Conservation (phyloP, 495 filamentous ascomycete genomes). For the Aspergillus leporis region DNA sequence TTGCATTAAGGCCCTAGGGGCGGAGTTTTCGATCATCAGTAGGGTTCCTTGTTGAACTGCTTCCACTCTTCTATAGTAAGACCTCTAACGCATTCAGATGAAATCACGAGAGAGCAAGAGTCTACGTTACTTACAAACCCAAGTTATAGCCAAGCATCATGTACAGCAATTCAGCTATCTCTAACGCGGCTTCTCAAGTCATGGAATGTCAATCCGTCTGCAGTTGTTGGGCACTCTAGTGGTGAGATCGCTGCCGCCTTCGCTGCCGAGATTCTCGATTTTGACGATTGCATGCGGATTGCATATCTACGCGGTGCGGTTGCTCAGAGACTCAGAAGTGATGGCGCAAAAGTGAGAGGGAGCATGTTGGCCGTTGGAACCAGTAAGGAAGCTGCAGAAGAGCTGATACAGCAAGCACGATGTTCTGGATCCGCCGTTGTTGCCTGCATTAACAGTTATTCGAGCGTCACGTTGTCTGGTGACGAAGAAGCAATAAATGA, state of each 20-base stretch:
- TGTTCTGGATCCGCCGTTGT: conserved; percentile 27
- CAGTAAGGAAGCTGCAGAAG: conserved; percentile 24
- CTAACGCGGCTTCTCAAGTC: conserved; percentile 34
- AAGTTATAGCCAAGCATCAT: conserved; percentile 34
- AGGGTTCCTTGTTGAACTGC: not conserved
- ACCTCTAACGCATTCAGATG: not conserved
- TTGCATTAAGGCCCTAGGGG: not conserved
- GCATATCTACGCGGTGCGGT: conserved; percentile 39
- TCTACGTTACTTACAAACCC: conserved; percentile 5
- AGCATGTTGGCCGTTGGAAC: conserved; percentile 41
- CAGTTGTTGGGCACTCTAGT: conserved; percentile 40
- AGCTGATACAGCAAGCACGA: conserved; percentile 22
- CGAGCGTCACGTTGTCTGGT: conserved; percentile 42
- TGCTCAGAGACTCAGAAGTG: conserved; percentile 16
- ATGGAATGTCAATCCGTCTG: conserved; percentile 32
- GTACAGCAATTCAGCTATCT: conserved; percentile 40
- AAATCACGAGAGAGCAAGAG: not conserved
- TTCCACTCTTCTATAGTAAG: not conserved
- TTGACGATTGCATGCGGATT: conserved; percentile 31
- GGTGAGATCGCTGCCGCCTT: conserved; percentile 47
- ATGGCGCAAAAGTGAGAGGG: conserved; percentile 20
- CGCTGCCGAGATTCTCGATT: conserved; percentile 27
- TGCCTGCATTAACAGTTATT: conserved; percentile 51
- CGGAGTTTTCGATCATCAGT: conserved; percentile 7
- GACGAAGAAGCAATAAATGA: conserved; percentile 37